Evolutionary conservation across 2,329 filamentous ascomycete genomes (phyloP), one percentile per base, ranked within the genome.

Genomic region (Xylariaceae sp.): DNA sequence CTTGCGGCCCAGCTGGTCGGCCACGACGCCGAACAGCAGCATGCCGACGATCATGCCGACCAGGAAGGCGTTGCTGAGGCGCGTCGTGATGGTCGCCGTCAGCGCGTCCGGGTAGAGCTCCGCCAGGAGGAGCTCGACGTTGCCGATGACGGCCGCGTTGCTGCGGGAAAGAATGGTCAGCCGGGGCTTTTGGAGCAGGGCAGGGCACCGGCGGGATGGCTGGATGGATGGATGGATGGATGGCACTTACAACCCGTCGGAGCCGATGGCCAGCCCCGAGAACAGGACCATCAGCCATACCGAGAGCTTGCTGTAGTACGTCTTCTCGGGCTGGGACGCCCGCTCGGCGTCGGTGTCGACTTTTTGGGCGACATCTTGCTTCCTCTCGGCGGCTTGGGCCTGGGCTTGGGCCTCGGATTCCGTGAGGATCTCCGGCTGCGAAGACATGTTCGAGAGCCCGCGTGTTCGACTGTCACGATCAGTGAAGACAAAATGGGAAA

Each of bases 21-120:
- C 66, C 5, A 68, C 46, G 8, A 64, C 52, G 5, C 70, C 69
- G 37, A 75, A 73, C 13, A 64, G 55, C 6, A 75, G 51, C 63
- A 75, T 76, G 32, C 72, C 72, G 32, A 74, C 53, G 35, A 74
- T 72, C 52, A 70, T 66, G 29, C 72, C 73, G 32, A 75, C 64
- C 5, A 75, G 57, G 39, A 68, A 71, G 3, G 71, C 64, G 43
- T 77, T 75, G 25, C 67, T 69, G 3, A 77, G 62, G 5, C 70
- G 60, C 3, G 64, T 60, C 46, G 68, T 68, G 46, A 71, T 67
- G 9, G 56, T 45, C 9, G 49, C 53, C 14, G 65, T 65, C 16
- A 67, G 42, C 6, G 50, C 53, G 4, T 67, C 56, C 3, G 64
- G 60, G 44, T 68, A 68, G 8, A 68, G 43, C 31, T 59, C 38